Evolutionary conservation across 2,329 filamentous ascomycete genomes (phyloP), one percentile per base, ranked within the genome.

Genomic region (Dothistroma septosporum): DNA sequence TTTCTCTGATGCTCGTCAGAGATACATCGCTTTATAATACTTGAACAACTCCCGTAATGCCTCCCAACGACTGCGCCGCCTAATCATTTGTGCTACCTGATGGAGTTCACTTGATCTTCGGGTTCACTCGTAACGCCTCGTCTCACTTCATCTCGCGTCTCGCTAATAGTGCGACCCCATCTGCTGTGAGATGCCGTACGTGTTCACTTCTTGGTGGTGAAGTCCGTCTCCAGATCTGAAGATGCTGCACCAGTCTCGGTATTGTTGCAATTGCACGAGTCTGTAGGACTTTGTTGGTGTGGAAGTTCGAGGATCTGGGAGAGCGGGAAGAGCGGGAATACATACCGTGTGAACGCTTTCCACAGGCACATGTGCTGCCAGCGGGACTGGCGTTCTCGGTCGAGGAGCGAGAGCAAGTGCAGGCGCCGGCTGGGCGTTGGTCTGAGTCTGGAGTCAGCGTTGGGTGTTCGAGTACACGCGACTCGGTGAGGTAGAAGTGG

Each of bases 361-460:
- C 92, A 75, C 92, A 96, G 8, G 85, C 80, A 75, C 92, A 96
- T 5, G 88, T 82, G 47, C 79, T 78, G 19, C 87, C 88, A 3
- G 77, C 64, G 1, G 80, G 73, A 53, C 81, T 76, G n/a, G 78
- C 75, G 77, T 95, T 95, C 81, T 95, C 91, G 21, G 79, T 79
- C 2, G 78, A 70, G 1, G 90, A 82, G 58, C 90, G 85, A 66
- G 90, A 88, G 74, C 92, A 96, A 37, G 88, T 95, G 80, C 92
- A 96, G 70, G 87, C 79, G 61, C 90, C 89, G 61, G 88, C 90
- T 22, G 90, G 88, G 59, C 91, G 87, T 68, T 89, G 86, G 68
- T 82, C 83, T 85, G 48, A 28, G 19, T 9, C 10, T 11, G 32
- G n/a, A 32, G 46, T 31, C 1, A 21, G 8, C 2, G 46, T 66